Evolutionary conservation across 1,284 basidiomycete genomes (phyloP).

Genomic region (Apiotrichum veenhuisii): DNA sequence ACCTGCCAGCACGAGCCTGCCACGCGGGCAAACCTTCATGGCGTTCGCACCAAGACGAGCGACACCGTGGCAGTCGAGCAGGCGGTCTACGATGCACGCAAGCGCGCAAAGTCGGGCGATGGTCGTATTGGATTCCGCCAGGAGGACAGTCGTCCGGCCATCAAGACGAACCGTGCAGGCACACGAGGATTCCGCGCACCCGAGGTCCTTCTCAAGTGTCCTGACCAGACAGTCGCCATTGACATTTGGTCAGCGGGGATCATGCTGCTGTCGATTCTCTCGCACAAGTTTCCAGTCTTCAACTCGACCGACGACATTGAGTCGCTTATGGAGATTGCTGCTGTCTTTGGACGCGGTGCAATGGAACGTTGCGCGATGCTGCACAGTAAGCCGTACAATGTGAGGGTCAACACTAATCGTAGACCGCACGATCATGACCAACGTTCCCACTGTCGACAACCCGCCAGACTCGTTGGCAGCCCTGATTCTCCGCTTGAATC

Average conservation of each 20-base stretch:
- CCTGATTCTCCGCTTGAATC: slow-evolving; percentile 73
- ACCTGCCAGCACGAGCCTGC: slow-evolving; percentile 69
- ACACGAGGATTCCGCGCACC: slow-evolving; percentile 96
- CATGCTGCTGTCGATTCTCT: slow-evolving; percentile 88
- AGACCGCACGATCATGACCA: slow-evolving; percentile 83
- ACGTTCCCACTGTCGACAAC: slow-evolving; percentile 68
- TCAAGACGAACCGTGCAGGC: slow-evolving; percentile 94
- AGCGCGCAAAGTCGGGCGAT: slow-evolving; percentile 50
- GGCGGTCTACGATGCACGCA: slow-evolving; percentile 62
- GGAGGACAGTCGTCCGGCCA: slow-evolving; percentile 59
- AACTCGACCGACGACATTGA: slow-evolving; percentile 93
- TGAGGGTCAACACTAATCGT: slow-evolving; percentile 1
- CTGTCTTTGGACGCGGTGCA: slow-evolving; percentile 74
- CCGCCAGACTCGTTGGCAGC: slow-evolving; percentile 66
- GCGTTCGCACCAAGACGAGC: slow-evolving; percentile 46
- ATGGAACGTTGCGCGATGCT: slow-evolving; percentile 85
- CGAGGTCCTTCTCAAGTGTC: slow-evolving; percentile 93
- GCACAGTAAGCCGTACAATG: slow-evolving; percentile 66
- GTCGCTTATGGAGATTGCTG: slow-evolving; percentile 89
- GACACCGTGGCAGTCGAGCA: slow-evolving; percentile 45
- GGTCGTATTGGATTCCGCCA: slow-evolving; percentile 49
- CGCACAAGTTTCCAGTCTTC: slow-evolving; percentile 89
- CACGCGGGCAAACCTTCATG: slow-evolving; percentile 63
- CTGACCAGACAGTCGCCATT: slow-evolving; percentile 88
- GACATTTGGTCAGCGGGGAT: slow-evolving; percentile 95